Evolutionary conservation across 164 flowering plant species (phyloP), one percentile per base, ranked within the genome.

Genomic region (Saururus chinensis): DNA sequence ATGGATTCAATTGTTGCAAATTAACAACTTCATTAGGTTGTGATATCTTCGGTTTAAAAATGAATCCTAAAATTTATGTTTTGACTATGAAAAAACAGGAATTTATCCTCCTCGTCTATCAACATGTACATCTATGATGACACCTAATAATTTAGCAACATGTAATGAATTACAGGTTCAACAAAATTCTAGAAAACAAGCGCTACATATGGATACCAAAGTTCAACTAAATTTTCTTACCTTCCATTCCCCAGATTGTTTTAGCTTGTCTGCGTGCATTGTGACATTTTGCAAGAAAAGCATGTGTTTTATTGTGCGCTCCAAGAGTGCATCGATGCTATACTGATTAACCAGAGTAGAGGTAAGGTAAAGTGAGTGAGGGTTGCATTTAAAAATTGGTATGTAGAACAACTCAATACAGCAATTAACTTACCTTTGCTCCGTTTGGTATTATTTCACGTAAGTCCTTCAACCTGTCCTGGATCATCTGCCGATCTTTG

Each of bases 401-500:
- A 55, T 12, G 19, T 14, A 55, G 16, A 55, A 1, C 21, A 49
- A 8, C 48, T 45, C 51, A 24, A 23, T 6, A 53, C 53, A 45
- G 11, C 14, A 17, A 45, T 12, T 7, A 45, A 45, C 41, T 61
- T 65, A 92, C 99, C 86, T 95, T 95, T 62, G 89, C 90, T 19
- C 93, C 96, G 77, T 86, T 87, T 19, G 99, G 99, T 65, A 95
- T 93, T 63, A 95, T 89, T 62, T 89, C 96, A 20, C 99, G 78
- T 69, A 95, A 70, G 73, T 95, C 99, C 68, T 86, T 87, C 56
- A 95, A 84, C 48, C 98, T 96, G 72, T 95, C 99, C 80, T 95
- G 99, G 60, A 95, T 89, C 96, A 86, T 84, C 71, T 95, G 99
- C 22, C 99, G 96, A 82, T 95, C 99, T 68, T 95, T 95, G 40